Evolutionary conservation across 1,139 yeast species (phyloP), one percentile per base, ranked within the genome.

Genomic region (Oligophagozyma castellii): DNA sequence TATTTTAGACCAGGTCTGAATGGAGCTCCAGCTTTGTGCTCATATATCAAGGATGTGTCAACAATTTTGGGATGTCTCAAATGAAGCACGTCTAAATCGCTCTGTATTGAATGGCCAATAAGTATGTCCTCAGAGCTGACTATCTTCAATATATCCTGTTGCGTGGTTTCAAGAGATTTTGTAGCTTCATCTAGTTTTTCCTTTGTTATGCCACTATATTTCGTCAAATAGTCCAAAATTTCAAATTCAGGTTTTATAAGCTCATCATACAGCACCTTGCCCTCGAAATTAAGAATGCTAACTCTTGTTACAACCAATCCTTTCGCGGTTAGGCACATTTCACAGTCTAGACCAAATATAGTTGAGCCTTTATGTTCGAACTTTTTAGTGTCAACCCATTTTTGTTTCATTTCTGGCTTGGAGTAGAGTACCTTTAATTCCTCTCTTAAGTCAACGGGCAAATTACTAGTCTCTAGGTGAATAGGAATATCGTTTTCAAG

Each of bases 281-380:
- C 69, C 22, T 71, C 61, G 43, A 70, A 72, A 47, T 80, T 72
- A 2, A 83, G 65, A 12, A 89, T 43, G 1, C 95, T 79, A 1
- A 81, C 71, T 34, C 96, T 61, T 0, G 96, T 73, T 24, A 86
- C 58, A 3, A 73, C 94, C 27, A 66, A 63, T 0, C 81, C 83
- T 2, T 47, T 39, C 0, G 58, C 67, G 0, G 89, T 58, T 33
- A 64, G 58, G 49, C 95, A 83, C 80, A 89, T 89, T 54, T 89
- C 98, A 58, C 98, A 89, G 55, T 89, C 98, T 14, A 89, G 45
- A 0, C 93, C 92, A 56, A 69, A 81, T 0, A 78, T 71, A 31
- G 62, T 72, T 3, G 76, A 66, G 0, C 71, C 74, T 3, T 58
- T 68, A 37, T 70, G 73, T 1, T 62, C 67, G 38, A 67, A 64